These are phyloP conservation scores for Schizosaccharomyces cryophilus DNA, from an alignment of 805 yeast species.

Conservation along the genomic window DNA sequence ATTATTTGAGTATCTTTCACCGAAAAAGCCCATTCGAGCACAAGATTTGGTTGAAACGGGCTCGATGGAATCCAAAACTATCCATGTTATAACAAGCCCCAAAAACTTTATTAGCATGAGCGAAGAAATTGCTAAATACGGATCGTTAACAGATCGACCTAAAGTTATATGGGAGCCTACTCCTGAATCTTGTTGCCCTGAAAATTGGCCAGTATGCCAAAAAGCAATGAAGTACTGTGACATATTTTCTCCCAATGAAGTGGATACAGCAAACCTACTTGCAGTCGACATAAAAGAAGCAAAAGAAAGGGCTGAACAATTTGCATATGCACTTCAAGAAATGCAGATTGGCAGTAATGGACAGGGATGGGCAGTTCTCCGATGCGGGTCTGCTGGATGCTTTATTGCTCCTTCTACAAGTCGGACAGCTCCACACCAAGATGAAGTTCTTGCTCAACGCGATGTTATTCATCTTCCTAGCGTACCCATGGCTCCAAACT, in stretches of 20 bases:
- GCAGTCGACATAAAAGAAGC: slow-evolving; percentile 22
- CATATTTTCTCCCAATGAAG: slow-evolving; percentile 60
- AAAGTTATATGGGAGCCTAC: slow-evolving; percentile 61
- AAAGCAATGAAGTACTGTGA: slow-evolving; percentile 23
- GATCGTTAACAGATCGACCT: slow-evolving; percentile 4
- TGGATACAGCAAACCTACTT: slow-evolving; percentile 50
- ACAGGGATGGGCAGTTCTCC: slow-evolving; percentile 29
- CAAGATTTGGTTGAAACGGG: slow-evolving; percentile 21
- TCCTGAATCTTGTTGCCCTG: slow-evolving; percentile 46
- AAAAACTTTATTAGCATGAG: slow-evolving; percentile 21
- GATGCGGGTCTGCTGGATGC: slow-evolving; percentile 63
- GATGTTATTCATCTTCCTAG: slow-evolving; percentile 36
- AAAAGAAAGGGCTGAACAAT: slow-evolving; percentile 19
- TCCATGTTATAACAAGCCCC: slow-evolving; percentile 58
- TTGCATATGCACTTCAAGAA: slow-evolving; percentile 14
- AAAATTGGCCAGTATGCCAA: slow-evolving; percentile 19
- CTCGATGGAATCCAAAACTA: slow-evolving; percentile 20
- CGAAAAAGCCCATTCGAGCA: slow-evolving; percentile 33
- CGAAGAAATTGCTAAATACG: not conserved
- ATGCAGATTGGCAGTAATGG: slow-evolving; percentile 10
- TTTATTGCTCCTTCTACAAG: slow-evolving; percentile 15
- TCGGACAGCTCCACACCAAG: not conserved
- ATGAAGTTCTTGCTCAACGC: slow-evolving; percentile 7
- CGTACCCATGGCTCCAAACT: slow-evolving; percentile 26
- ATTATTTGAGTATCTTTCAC: slow-evolving; percentile 34